Base-by-base conservation (phyloP, 768 basidiomycete species). In the Hericium coralloides region DNA sequence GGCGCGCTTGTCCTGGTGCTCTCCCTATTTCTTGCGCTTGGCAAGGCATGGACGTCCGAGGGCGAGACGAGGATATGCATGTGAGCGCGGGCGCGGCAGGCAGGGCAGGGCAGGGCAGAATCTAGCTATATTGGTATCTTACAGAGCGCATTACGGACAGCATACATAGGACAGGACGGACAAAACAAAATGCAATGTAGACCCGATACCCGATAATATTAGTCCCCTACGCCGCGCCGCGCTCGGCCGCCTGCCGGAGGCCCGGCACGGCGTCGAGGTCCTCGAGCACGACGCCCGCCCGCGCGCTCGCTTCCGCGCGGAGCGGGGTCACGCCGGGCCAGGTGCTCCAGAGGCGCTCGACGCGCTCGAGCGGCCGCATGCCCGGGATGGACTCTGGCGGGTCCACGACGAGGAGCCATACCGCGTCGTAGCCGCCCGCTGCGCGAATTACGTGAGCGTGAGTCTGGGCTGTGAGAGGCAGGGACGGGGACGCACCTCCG, bases 361-460 rank as follows among this genome's bases (percentile, higher is more conserved):
- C 75, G 22, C 81, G 79, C 31, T 76, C 68, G 23, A 82, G 66
- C 2, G 89, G 83, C 31, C 65, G 62, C 55, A 70, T 67, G 63
- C 79, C 72, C 58, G 77, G 73, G 9, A 76, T 74, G 8, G 49
- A 49, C 15, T 18, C 49, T 15, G 58, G 61, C 17, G 83, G 79
- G 49, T 88, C 85, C 64, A 88, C 79, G 17, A 94, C 81, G 15
- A 99, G 80, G 5, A 99, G 74, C 92, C 94, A 98, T 58, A 98
- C 81, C 7, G 97, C 97, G 67, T 99, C 97, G 69, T 90, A 98
- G 2, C 97, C 97, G 10, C 97, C 97, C 53, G 97, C 97, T 98
- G 62, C 55, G 22, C 50, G 8, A n/a, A 23, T n/a, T 45, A 31
- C 26, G 38, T 36, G 14, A 41, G 15, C 26, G 38, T 36, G 14